phyloP scores from a whole-genome alignment of 345 rosid species.

The Murraya koenigii region DNA sequence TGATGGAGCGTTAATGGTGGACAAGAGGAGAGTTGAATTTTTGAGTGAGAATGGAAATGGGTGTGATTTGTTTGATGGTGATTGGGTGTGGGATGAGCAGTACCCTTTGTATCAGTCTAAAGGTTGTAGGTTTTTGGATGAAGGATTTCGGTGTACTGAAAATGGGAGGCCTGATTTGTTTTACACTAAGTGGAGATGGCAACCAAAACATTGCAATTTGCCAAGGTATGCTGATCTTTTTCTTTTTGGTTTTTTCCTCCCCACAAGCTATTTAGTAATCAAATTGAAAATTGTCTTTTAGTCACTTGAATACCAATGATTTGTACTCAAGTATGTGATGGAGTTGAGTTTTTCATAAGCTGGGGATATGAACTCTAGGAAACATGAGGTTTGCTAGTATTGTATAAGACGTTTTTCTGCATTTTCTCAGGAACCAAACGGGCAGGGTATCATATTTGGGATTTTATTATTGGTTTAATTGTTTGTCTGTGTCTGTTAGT shows the following conservation, averaged over 20 bases:
- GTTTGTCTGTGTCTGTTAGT: neutral
- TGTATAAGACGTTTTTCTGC: neutral
- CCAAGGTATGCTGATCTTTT: conserved; percentile 57
- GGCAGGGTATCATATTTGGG: neutral
- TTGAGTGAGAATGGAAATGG: conserved; percentile 49
- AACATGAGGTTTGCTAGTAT: neutral
- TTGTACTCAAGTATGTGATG: neutral
- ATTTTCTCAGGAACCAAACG: conserved; percentile 7
- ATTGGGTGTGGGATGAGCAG: conserved; percentile 92
- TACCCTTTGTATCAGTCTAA: conserved; percentile 84
- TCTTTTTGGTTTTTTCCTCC: neutral
- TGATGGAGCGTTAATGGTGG: conserved; percentile 27
- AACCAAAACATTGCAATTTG: conserved; percentile 70
- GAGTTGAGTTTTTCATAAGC: neutral
- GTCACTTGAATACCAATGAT: neutral
- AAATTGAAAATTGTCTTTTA: neutral
- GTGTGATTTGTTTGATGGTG: conserved; percentile 83
- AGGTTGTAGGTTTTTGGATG: conserved; percentile 80
- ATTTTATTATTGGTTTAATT: neutral
- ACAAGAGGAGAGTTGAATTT: conserved; percentile 46
- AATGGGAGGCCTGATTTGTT: conserved; percentile 85
- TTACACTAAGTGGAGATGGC: conserved; percentile 98
- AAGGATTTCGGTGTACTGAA: conserved; percentile 83
- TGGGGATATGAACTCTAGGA: neutral
- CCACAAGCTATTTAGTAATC: neutral